Conservation (phyloP, 2,329 filamentous ascomycete genomes). For the Trichoderma guizhouense region DNA sequence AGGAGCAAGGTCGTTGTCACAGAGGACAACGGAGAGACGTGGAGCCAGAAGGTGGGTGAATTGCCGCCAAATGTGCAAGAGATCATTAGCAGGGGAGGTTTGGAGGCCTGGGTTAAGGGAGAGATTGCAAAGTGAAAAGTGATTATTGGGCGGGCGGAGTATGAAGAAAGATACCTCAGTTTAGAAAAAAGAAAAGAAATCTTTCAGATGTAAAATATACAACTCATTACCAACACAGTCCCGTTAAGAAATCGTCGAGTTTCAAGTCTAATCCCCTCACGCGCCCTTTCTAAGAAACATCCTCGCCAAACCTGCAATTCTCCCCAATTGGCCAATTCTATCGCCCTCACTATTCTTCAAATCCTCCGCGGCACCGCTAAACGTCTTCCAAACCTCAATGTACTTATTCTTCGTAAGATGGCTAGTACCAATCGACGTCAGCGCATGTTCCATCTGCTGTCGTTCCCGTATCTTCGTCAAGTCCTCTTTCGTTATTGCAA, state of each 20-base stretch:
- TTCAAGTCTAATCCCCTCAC: not conserved
- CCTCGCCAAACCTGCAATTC: not conserved
- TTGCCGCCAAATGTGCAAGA: constrained; percentile 82
- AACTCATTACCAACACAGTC: not conserved
- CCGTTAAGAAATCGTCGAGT: not conserved
- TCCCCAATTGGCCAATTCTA: not conserved
- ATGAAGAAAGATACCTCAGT: not conserved
- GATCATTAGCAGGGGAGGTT: constrained; percentile 52
- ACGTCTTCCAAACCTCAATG: constrained; percentile 6
- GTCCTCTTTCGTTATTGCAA: not conserved
- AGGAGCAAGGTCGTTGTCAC: constrained; percentile 67
- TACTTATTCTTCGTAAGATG: not conserved
- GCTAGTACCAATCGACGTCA: not conserved
- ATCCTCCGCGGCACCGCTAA: not conserved
- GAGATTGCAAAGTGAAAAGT: constrained; percentile 46
- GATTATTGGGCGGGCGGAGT: not conserved
- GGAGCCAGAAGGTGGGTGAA: constrained; percentile 80
- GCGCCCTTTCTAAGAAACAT: not conserved
- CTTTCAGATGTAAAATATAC: not conserved
- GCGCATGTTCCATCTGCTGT: not conserved
- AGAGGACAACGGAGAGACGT: constrained; percentile 63
- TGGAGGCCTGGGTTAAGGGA: constrained; percentile 79
- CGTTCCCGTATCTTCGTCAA: not conserved
- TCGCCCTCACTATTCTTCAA: not conserved
- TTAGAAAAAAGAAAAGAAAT: not conserved